Evolutionary conservation across 495 filamentous ascomycete genomes (phyloP).

Genomic region (Tuber aestivum): DNA sequence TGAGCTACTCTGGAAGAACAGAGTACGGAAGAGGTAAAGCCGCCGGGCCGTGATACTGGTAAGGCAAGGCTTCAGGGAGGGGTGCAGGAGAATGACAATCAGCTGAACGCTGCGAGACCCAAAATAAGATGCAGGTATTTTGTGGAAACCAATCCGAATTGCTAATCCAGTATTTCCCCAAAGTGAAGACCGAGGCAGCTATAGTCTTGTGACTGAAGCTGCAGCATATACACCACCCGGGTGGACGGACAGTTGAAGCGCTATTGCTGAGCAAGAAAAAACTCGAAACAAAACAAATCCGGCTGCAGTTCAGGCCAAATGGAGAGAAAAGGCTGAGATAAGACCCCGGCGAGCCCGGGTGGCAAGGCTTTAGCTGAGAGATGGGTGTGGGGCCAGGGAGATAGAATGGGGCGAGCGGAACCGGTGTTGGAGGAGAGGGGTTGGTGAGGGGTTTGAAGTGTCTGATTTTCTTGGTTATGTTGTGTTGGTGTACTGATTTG

Average conservation of each 20-base stretch:
- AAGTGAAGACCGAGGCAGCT: slow-evolving; percentile 37
- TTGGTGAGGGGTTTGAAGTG: slow-evolving; percentile 42
- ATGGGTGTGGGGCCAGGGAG: slow-evolving; percentile 34
- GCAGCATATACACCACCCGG: slow-evolving; percentile 33
- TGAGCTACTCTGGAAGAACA: slow-evolving; percentile 37
- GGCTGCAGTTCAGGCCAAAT: slow-evolving; percentile 29
- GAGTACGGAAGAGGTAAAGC: slow-evolving; percentile 42
- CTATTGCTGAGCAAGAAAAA: slow-evolving; percentile 24
- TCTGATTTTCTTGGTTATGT: slow-evolving; percentile 37
- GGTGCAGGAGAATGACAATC: slow-evolving; percentile 40
- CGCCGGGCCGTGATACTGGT: slow-evolving; percentile 36
- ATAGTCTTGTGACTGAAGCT: slow-evolving; percentile 43
- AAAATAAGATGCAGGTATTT: slow-evolving; percentile 40
- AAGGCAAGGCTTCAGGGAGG: slow-evolving; percentile 36
- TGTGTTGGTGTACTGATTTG: slow-evolving; percentile 41
- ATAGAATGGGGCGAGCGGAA: slow-evolving; percentile 39
- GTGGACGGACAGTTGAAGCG: slow-evolving; percentile 28
- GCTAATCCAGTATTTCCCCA: slow-evolving; percentile 22
- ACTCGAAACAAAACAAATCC: slow-evolving; percentile 36
- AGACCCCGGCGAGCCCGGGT: slow-evolving; percentile 31
- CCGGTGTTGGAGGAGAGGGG: slow-evolving; percentile 31
- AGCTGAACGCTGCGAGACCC: slow-evolving; percentile 40
- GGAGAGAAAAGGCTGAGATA: slow-evolving; percentile 36
- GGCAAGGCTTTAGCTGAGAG: slow-evolving; percentile 39
- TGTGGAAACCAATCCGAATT: slow-evolving; percentile 42